Evolutionary conservation across 768 basidiomycete species (phyloP), one percentile per base, ranked within the genome.

Genomic region (Cyathus striatus): DNA sequence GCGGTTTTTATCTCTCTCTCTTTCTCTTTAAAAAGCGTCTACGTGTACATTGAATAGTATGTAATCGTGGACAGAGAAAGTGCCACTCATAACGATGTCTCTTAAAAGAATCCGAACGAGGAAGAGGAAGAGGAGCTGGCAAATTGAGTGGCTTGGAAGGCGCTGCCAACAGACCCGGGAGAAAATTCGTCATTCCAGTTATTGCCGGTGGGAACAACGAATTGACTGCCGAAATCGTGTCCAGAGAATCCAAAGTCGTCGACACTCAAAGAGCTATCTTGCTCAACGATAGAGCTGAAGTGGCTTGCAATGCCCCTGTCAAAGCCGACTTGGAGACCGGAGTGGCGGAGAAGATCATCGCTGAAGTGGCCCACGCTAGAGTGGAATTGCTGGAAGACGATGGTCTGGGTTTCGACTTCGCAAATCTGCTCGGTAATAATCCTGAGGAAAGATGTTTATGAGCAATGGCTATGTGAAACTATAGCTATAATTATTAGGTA

Each of bases 321-420:
- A 45, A 58, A 72, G 46, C 69, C 68, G 34, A 65, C 65, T 20
- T 59, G 55, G 47, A 55, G 62, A 36, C 61, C 62, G 12, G 69
- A 69, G 49, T 52, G 50, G 51, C 65, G 71, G 34, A 61, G 58
- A 47, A 73, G 53, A 50, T 74, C 72, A 41, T 60, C 53, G 46
- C 58, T 61, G 64, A 73, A 74, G 47, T 61, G 49, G 46, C 59
- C 54, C 44, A 73, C 48, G 49, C 65, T 59, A n/a, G 62, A 53
- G 46, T 62, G 60, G 61, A 65, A 70, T 52, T 73, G 70, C 45
- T 70, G 59, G 50, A 73, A 66, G 42, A 67, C 59, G 43, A 71
- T 62, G 44, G 62, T 63, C 50, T 76, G 75, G 20, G 65, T 64
- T 47, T 76, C 75, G 36, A 75, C 73, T 40, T 75, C 70, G 51